Conservation (phyloP, 2,329 filamentous ascomycete genomes). For the Epichloe coenophiala region DNA sequence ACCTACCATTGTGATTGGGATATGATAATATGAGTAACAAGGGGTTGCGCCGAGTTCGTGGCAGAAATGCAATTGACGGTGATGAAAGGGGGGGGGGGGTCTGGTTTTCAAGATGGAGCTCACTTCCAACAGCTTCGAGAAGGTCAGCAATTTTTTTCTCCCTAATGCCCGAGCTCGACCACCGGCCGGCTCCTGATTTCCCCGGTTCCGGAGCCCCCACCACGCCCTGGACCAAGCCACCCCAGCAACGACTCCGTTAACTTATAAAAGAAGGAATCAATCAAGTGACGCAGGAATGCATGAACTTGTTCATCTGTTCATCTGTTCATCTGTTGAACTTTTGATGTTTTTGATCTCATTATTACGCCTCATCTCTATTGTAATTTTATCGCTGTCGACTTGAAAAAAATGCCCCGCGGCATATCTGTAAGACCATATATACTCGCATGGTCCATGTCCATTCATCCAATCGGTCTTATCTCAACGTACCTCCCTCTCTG, state of each 20-base stretch:
- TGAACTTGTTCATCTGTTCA: no score
- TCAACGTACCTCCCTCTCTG: not conserved
- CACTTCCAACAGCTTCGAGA: constrained; percentile 29
- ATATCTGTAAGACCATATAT: not conserved
- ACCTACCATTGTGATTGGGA: constrained; percentile 17
- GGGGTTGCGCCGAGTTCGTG: not conserved
- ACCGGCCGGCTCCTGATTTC: constrained; percentile 18
- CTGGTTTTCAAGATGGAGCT: constrained; percentile 14
- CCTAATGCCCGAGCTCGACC: constrained; percentile 6
- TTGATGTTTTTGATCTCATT: not conserved
- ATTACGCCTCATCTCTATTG: not conserved
- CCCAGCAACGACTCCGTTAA: not conserved
- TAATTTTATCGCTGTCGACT: not conserved
- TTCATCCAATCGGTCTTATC: not conserved
- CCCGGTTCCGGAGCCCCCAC: constrained; percentile 17
- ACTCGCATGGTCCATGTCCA: not conserved
- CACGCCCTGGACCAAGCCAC: not conserved
- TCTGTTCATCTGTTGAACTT: no score
- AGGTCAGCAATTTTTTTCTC: constrained; percentile 24
- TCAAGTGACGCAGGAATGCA: no score
- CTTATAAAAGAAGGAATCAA: no score
- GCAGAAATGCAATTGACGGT: not conserved
- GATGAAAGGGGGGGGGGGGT: not conserved
- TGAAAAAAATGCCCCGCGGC: not conserved
- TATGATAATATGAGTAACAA: not conserved